Conservation (phyloP, 768 basidiomycete genomes). For the Serendipita sp. region DNA sequence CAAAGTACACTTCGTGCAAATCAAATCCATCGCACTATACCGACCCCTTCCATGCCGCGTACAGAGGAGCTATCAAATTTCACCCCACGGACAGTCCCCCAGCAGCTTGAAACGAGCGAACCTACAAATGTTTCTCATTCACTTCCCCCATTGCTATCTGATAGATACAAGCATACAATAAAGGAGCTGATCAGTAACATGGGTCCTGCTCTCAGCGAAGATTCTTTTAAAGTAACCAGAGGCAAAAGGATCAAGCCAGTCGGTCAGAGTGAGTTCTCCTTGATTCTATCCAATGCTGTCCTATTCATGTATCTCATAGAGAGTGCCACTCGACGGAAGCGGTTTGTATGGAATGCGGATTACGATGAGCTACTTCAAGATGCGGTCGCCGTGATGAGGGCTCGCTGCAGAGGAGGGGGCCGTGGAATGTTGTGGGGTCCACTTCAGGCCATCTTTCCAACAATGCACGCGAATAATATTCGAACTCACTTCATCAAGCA, state of each 20-base stretch:
- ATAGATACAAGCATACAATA: neutral
- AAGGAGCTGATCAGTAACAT: neutral
- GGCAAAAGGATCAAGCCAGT: neutral
- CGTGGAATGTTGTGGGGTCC: constrained; percentile 55
- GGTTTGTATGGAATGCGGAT: constrained; percentile 70
- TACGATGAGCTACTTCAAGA: constrained; percentile 84
- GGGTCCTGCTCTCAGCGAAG: neutral
- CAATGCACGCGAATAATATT: constrained; percentile 55
- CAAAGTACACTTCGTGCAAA: neutral
- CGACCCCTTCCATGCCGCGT: neutral
- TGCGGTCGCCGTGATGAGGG: constrained; percentile 64
- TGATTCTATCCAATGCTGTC: neutral
- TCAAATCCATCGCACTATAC: neutral
- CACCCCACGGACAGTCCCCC: too few species aligned
- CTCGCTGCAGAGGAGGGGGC: constrained; percentile 43
- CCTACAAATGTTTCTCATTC: neutral
- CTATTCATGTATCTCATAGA: neutral
- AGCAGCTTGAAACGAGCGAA: too few species aligned
- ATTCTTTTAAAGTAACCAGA: neutral
- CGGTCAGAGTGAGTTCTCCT: neutral
- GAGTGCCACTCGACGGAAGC: constrained; percentile 33
- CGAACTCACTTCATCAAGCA: constrained; percentile 40
- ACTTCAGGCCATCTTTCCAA: constrained; percentile 65
- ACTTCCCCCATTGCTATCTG: neutral
- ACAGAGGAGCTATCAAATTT: neutral